phyloP scores from a whole-genome alignment of 176 grass and related monocot genomes.

The Neostapfia colusana region DNA sequence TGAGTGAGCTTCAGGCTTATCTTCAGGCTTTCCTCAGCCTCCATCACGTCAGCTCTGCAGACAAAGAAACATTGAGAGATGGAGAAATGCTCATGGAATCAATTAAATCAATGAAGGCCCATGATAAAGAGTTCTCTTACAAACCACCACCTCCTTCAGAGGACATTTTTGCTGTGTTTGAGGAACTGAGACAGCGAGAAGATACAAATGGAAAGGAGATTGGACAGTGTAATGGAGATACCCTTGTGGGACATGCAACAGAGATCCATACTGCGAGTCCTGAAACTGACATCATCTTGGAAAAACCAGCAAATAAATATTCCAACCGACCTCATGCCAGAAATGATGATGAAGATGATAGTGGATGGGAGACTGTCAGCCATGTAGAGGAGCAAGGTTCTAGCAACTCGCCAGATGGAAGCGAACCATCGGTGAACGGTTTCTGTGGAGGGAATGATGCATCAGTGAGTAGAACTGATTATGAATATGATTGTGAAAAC shows the following conservation, averaged over 20 bases:
- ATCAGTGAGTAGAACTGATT: slow-evolving; percentile 50
- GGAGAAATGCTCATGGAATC: slow-evolving; percentile 58
- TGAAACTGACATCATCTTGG: slow-evolving; percentile 60
- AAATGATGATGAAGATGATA: slow-evolving; percentile 57
- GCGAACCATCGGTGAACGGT: slow-evolving; percentile 62
- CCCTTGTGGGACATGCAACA: slow-evolving; percentile 36
- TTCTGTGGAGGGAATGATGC: slow-evolving; percentile 55
- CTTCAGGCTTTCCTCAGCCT: slow-evolving; percentile 69
- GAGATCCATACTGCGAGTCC: slow-evolving; percentile 59
- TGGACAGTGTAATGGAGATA: slow-evolving; percentile 40
- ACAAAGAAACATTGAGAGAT: slow-evolving; percentile 43
- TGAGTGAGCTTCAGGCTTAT: slow-evolving; percentile 58
- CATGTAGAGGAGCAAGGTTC: slow-evolving; percentile 58
- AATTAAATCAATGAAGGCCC: slow-evolving; percentile 44
- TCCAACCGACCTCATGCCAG: slow-evolving; percentile 35
- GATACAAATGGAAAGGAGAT: slow-evolving; percentile 49
- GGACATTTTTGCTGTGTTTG: slow-evolving; percentile 61
- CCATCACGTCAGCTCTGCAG: slow-evolving; percentile 25
- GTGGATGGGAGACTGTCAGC: slow-evolving; percentile 61
- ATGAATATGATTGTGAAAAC: slow-evolving; percentile 55
- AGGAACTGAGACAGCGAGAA: slow-evolving; percentile 61
- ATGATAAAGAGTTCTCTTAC: slow-evolving; percentile 63
- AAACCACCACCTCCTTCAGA: slow-evolving; percentile 53
- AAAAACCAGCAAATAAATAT: slow-evolving; percentile 43
- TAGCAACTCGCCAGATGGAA: slow-evolving; percentile 67